Evolutionary conservation across 306 rosid genomes (phyloP), one percentile per base, ranked within the genome.

Genomic region (Dalbergia cochinchinensis): DNA sequence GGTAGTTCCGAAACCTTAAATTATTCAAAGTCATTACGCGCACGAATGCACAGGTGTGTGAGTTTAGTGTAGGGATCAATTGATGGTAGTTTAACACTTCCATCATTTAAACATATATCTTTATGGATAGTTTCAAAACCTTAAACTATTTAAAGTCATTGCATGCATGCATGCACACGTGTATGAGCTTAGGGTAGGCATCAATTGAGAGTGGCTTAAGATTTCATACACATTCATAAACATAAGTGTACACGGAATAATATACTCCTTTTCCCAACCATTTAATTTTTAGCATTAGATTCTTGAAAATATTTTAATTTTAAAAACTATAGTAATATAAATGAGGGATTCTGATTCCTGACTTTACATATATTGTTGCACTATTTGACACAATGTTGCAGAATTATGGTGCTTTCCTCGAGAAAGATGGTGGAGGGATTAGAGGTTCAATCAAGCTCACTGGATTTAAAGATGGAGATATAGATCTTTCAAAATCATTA

Each of bases 391-490:
- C 69, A 67, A 80, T 76, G 61, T 62, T 82, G 22, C 90, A 94
- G 98, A 94, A 94, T 69, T 91, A 93, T 77, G 98, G 98, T 55
- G 95, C 97, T 80, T 92, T 85, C 80, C 74, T 94, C 58, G 99
- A 94, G 90, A 94, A 83, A 82, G 99, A 94, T 87, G 97, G 97
- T 83, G 99, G 90, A 0, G 99, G 97, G 31, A 88, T 94, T 67
- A 87, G 88, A 87, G 97, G 97, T 58, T 61, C 86, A 80, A 73
- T 88, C 70, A 88, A 90, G 87, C 90, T 94, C 71, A 88, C 92
- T 47, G 97, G 95, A 85, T 94, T 91, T 45, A 64, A 76, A 82
- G 85, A 85, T 64, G 94, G 97, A 66, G 91, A 91, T 71, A 81
- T 92, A 42, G 91, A 94, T 84, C 94, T 94, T 63, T 90, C 94